Evolutionary conservation across 179 eudicot species (phyloP).

Genomic region (Heliamphora ciliata): DNA sequence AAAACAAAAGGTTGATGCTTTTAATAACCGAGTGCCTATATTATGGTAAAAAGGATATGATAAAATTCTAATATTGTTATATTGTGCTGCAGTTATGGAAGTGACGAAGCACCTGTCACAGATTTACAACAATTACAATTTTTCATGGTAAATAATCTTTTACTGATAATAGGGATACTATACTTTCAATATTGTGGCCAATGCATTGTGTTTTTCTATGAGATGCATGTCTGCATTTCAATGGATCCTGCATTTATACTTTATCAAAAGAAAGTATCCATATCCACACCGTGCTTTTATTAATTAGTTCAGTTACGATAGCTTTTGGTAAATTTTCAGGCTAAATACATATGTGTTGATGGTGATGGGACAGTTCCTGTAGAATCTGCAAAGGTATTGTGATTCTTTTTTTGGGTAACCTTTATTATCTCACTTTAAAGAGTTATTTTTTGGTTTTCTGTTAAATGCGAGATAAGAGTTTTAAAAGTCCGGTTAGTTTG

Average conservation of each 20-base stretch:
- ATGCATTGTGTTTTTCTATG: constrained; percentile 4
- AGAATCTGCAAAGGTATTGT: constrained; percentile 85
- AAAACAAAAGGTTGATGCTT: not conserved
- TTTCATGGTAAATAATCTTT: constrained; percentile 33
- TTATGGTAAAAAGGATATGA: not conserved
- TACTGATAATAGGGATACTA: not conserved
- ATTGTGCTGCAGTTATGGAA: constrained; percentile 73
- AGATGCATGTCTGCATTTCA: constrained; percentile 11
- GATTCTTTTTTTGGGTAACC: not conserved
- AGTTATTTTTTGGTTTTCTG: not conserved
- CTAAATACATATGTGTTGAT: constrained; percentile 59
- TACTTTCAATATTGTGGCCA: not conserved
- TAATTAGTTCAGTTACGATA: constrained; percentile 2
- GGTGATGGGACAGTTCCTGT: constrained; percentile 98
- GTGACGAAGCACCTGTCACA: constrained; percentile 53
- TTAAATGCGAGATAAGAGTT: not conserved
- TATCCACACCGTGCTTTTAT: not conserved
- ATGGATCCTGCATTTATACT: not conserved
- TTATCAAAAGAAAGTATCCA: not conserved
- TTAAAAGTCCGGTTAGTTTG: not conserved
- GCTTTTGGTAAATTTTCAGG: constrained; percentile 38
- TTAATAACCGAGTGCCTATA: not conserved
- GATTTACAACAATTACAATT: constrained; percentile 60
- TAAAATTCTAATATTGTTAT: constrained; percentile 15
- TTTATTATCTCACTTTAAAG: not conserved